phyloP scores from a whole-genome alignment of 176 grass and related monocot species.

The Rhynchospora pubera region DNA sequence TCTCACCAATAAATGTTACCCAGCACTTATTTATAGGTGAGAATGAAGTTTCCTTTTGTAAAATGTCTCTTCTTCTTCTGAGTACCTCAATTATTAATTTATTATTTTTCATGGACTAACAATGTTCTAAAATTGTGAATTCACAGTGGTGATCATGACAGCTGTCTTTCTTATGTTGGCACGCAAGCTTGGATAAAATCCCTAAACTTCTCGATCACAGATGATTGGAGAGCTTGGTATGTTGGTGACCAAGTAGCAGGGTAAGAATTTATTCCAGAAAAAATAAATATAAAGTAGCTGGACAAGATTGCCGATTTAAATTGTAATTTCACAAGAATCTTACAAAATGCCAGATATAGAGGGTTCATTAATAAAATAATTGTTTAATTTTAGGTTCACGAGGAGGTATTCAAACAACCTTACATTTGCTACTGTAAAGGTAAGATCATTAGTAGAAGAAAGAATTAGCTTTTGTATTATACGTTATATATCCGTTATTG shows the following conservation, averaged over 20 bases:
- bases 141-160: conserved; percentile 65
- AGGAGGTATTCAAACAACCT: conserved; percentile 60
- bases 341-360: not conserved
- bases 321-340: not conserved
- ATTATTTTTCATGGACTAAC: not conserved
- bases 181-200: conserved; percentile 54
- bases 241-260: conserved; percentile 52
- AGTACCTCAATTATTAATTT: not conserved
- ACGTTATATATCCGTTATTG: no score
- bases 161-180: conserved; percentile 25
- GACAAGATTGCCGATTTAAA: not conserved
- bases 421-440: conserved; percentile 82
- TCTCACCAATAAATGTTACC: conserved; percentile 42
- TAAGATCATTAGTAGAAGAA: not conserved
- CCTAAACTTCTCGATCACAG: conserved; percentile 39
- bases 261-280: conserved; percentile 23
- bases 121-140: conserved; percentile 1
- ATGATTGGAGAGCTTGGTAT: conserved; percentile 58
- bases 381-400: conserved; percentile 36
- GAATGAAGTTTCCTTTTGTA: not conserved
- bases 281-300: no score
- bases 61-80: not conserved
- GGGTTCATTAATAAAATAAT: not conserved
- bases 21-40: conserved; percentile 49
- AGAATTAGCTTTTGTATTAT: not conserved